Evolutionary conservation across 106 monocot species (phyloP).

Genomic region (Dendrobium nobile): DNA sequence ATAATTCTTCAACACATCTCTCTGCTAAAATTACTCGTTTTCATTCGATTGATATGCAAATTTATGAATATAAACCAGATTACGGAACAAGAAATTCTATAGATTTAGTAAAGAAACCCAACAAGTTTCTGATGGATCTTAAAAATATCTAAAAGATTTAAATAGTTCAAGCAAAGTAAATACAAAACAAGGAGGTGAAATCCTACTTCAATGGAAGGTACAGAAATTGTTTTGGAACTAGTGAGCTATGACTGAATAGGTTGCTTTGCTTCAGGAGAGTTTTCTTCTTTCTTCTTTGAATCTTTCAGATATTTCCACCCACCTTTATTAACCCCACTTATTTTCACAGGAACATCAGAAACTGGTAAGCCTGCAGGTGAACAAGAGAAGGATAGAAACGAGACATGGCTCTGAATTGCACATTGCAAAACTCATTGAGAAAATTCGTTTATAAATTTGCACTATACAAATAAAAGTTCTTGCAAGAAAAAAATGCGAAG

Average conservation of each 20-base stretch:
- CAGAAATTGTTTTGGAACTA: background rate
- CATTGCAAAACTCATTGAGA: background rate
- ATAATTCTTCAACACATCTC: background rate
- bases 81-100: background rate
- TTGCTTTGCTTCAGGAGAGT: background rate
- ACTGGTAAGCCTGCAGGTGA: constrained; percentile 18
- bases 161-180: background rate
- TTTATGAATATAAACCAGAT: background rate
- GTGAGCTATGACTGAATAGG: background rate
- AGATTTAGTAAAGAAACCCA: background rate
- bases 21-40: background rate
- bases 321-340: constrained; percentile 33
- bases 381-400: background rate
- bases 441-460: background rate
- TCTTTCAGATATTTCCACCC: constrained; percentile 34
- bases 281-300: constrained; percentile 1
- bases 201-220: background rate
- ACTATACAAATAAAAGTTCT: background rate
- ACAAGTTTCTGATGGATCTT: background rate
- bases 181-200: background rate
- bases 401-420: background rate
- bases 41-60: background rate
- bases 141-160: background rate
- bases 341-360: constrained; percentile 33
- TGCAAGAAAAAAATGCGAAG: too few species aligned